These are phyloP conservation scores for Erodium texanum DNA, from an alignment of 441 rosid species.

Conservation along the genomic window DNA sequence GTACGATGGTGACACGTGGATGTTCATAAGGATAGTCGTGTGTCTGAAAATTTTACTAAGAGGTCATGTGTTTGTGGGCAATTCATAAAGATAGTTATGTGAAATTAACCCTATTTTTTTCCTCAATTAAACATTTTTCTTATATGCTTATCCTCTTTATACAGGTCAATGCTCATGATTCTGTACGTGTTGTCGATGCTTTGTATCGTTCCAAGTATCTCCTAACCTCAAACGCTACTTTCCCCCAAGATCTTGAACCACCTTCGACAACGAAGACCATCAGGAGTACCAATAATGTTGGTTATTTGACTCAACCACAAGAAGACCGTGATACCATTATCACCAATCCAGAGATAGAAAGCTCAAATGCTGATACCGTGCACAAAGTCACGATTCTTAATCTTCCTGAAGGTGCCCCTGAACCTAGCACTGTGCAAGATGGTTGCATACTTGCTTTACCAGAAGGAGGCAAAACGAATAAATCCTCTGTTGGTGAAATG, in stretches of 20 bases:
- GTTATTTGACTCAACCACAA: constrained; percentile 10
- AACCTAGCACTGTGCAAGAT: constrained; percentile 26
- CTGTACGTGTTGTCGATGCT: constrained; percentile 64
- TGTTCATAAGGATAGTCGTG: too few species aligned
- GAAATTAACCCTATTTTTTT: too few species aligned
- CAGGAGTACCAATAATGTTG: constrained; percentile 23
- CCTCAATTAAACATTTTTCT: not conserved
- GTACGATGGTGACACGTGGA: too few species aligned
- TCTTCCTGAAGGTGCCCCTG: constrained; percentile 53
- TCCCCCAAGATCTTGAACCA: constrained; percentile 27
- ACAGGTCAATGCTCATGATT: constrained; percentile 62
- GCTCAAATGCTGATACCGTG: constrained; percentile 27
- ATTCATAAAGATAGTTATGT: too few species aligned
- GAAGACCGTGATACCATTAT: constrained; percentile 23
- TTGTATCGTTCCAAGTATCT: constrained; percentile 76
- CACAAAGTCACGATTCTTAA: constrained; percentile 88
- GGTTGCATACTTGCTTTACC: constrained; percentile 21
- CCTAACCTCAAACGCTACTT: constrained; percentile 35
- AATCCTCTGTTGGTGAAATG: constrained; percentile 29
- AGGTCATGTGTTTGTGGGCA: too few species aligned
- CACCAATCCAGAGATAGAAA: constrained; percentile 24
- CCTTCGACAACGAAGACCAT: constrained; percentile 27
- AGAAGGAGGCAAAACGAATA: constrained; percentile 23
- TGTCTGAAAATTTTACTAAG: too few species aligned
- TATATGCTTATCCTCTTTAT: constrained; percentile 15